Evolutionary conservation across 2,329 filamentous ascomycete species (phyloP).

Genomic region (Cladosporium sp.): DNA sequence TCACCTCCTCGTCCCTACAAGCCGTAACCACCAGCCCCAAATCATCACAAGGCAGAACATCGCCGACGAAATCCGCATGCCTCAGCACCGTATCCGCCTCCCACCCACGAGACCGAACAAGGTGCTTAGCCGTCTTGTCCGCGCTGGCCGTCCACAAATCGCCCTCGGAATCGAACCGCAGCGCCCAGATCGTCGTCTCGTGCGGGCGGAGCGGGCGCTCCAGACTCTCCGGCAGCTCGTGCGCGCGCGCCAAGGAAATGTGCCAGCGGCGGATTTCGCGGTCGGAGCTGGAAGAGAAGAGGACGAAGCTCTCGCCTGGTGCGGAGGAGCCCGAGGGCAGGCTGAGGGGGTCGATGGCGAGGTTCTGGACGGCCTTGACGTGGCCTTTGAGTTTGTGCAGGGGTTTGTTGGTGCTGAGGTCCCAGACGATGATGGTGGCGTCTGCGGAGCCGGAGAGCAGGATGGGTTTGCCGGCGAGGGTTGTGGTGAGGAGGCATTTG

Average conservation of each 20-base stretch:
- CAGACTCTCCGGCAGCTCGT: slow-evolving; percentile 46
- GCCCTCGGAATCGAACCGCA: slow-evolving; percentile 60
- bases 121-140: slow-evolving; percentile 79
- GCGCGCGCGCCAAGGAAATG: slow-evolving; percentile 47
- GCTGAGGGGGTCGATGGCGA: slow-evolving; percentile 66
- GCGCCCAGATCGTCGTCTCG: slow-evolving; percentile 81
- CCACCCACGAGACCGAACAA: slow-evolving; percentile 64
- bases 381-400: slow-evolving; percentile 75
- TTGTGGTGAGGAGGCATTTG: slow-evolving; percentile 65
- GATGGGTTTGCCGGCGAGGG: slow-evolving; percentile 53
- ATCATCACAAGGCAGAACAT: slow-evolving; percentile 59
- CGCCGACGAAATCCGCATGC: slow-evolving; percentile 87
- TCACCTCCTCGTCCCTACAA: slow-evolving; percentile 84
- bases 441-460: slow-evolving; percentile 44
- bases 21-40: slow-evolving; percentile 79
- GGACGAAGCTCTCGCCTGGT: slow-evolving; percentile 41
- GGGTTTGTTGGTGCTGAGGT: slow-evolving; percentile 59
- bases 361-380: slow-evolving; percentile 69
- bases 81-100: slow-evolving; percentile 62
- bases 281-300: slow-evolving; percentile 67
- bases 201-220: slow-evolving; percentile 64
- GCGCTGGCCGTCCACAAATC: slow-evolving; percentile 92
- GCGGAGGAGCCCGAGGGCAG: slow-evolving; percentile 19
- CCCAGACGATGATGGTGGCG: slow-evolving; percentile 64
- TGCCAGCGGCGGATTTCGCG: slow-evolving; percentile 68